phyloP scores from a whole-genome alignment of 495 filamentous ascomycete genomes.

The Hypomontagnella monticulosa region DNA sequence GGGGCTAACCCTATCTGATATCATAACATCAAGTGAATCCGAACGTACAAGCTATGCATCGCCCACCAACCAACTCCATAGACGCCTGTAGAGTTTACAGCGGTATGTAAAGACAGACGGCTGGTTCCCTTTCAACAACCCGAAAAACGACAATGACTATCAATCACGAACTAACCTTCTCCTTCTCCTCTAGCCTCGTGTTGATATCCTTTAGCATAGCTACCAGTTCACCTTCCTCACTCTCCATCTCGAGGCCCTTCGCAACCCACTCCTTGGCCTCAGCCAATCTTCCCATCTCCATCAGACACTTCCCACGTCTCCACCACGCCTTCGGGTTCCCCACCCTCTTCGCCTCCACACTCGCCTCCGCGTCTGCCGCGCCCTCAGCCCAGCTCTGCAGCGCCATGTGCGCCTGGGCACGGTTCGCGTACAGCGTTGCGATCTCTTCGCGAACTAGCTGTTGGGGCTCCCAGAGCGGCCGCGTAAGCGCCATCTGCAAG shows the following conservation, averaged over 20 bases:
- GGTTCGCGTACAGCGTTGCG: conserved; percentile 79
- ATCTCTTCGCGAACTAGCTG: conserved; percentile 85
- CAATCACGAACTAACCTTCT: conserved; percentile 38
- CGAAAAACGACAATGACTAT: background rate
- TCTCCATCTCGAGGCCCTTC: conserved; percentile 84
- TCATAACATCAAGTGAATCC: background rate
- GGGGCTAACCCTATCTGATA: background rate
- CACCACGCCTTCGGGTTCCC: conserved; percentile 97
- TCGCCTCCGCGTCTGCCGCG: conserved; percentile 81
- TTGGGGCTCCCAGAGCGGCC: conserved; percentile 88
- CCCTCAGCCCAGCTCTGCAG: conserved; percentile 82
- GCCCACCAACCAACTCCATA: conserved; percentile 25
- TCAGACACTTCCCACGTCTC: conserved; percentile 79
- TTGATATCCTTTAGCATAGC: conserved; percentile 77
- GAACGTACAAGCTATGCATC: conserved; percentile 2
- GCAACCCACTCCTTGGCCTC: conserved; percentile 81
- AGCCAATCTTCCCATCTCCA: conserved; percentile 88
- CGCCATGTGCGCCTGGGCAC: conserved; percentile 90
- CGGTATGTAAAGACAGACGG: background rate
- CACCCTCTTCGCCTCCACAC: conserved; percentile 85
- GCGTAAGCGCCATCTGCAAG: conserved; percentile 83
- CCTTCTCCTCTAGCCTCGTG: conserved; percentile 45
- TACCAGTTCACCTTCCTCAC: conserved; percentile 74
- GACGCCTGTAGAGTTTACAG: conserved; percentile 14
- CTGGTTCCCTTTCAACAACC: too few species aligned